Conservation (phyloP, 106 monocot species). For the Dendrobium huoshanense region DNA sequence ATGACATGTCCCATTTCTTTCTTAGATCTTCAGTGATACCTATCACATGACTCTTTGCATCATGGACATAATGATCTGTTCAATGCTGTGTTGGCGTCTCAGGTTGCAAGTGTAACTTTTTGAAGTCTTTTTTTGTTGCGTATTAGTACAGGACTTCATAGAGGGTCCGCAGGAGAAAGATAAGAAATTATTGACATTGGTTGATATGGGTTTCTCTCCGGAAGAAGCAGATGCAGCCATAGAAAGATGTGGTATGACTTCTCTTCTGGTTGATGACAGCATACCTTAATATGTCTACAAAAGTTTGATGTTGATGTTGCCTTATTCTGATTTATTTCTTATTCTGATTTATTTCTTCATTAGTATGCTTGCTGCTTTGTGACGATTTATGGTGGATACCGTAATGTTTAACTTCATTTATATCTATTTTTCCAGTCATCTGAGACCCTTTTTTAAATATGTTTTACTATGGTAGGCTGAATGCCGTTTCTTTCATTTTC, state of each 20-base stretch:
- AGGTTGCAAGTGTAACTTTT: slow-evolving; percentile 3
- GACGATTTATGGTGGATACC: background rate
- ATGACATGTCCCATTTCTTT: background rate
- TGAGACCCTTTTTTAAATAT: background rate
- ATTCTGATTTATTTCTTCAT: background rate
- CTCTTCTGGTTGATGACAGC: background rate
- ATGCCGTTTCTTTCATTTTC: background rate
- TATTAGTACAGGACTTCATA: slow-evolving; percentile 11
- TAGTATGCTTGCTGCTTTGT: background rate
- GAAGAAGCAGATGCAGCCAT: slow-evolving; percentile 52
- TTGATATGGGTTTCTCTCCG: slow-evolving; percentile 45
- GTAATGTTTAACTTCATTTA: background rate
- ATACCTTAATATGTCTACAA: background rate
- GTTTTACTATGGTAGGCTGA: background rate
- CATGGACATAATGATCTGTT: background rate
- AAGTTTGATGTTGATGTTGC: background rate
- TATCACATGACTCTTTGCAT: background rate
- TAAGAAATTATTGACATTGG: slow-evolving; percentile 35
- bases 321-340: slow-evolving; percentile 4
- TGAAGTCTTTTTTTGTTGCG: background rate
- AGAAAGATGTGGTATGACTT: slow-evolving; percentile 49
- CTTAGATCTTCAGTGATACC: background rate
- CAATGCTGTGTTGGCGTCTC: background rate
- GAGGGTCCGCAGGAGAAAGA: slow-evolving; percentile 24
- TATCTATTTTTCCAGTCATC: background rate